phyloP scores from a whole-genome alignment of 2,329 filamentous ascomycete species.

The Neopestalotiopsis rosae region DNA sequence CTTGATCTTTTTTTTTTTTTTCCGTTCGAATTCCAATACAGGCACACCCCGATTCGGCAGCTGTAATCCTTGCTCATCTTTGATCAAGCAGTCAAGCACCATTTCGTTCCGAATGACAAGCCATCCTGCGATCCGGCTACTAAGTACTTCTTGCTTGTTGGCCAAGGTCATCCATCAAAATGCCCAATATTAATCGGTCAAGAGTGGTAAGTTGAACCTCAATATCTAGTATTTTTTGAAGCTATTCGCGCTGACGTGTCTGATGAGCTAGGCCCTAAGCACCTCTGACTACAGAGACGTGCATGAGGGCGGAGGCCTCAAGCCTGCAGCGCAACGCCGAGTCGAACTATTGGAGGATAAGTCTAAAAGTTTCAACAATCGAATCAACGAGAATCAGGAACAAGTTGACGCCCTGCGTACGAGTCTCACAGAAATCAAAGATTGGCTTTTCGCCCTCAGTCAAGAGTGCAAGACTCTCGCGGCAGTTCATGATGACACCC shows the following conservation, averaged over 20 bases:
- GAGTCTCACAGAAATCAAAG: neutral
- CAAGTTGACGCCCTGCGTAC: neutral
- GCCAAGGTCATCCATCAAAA: neutral
- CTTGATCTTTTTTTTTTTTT: too few species aligned
- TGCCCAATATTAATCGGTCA: neutral
- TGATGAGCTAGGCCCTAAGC: neutral
- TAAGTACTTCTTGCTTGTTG: neutral
- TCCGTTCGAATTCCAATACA: too few species aligned
- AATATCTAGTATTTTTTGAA: neutral
- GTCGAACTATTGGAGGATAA: neutral
- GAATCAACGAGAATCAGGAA: neutral
- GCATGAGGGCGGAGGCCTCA: neutral
- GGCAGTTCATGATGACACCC: too few species aligned
- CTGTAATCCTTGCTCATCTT: too few species aligned
- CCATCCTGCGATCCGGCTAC: too few species aligned
- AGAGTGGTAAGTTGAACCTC: neutral
- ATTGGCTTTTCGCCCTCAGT: neutral
- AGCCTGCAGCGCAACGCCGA: neutral
- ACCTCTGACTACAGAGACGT: neutral
- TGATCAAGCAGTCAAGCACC: too few species aligned
- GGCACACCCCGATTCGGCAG: too few species aligned
- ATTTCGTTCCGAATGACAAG: too few species aligned
- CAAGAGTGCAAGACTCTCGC: too few species aligned
- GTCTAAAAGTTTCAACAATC: neutral
- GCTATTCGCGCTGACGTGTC: neutral